Percentiles rank a stretch among this genome's conserved stretches.
These are phyloP conservation scores for Luvunga scandens DNA, from an alignment of 345 rosid genomes.

Conservation along the genomic window DNA sequence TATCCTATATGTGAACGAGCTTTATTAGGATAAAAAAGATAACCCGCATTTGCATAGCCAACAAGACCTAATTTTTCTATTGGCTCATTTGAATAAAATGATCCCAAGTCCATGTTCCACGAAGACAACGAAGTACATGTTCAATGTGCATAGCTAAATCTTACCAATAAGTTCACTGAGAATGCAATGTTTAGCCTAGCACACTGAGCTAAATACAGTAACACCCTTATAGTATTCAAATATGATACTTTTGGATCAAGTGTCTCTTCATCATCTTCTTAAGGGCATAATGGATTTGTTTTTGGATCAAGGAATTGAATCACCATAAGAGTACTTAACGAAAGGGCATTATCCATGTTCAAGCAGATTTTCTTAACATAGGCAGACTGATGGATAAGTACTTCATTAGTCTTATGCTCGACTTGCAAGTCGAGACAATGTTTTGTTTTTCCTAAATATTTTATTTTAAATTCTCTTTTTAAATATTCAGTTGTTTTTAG, in stretches of 20 bases:
- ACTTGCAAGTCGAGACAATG: no score
- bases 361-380: neutral
- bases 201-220: neutral
- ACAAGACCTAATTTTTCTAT: neutral
- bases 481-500: no score
- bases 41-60: neutral
- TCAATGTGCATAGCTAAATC: neutral
- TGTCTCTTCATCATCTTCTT: neutral
- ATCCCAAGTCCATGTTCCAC: neutral
- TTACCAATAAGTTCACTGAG: neutral
- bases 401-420: no score
- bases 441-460: no score
- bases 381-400: neutral
- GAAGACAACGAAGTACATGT: neutral
- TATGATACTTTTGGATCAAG: neutral
- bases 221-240: neutral
- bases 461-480: no score
- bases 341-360: neutral
- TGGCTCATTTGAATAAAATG: neutral
- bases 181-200: neutral
- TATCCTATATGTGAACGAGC: neutral
- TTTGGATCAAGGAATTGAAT: neutral
- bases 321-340: no score
- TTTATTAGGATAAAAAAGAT: neutral
- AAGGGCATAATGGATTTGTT: neutral